These are phyloP conservation scores for Akanthomyces dipterigenus DNA, from an alignment of 2,329 filamentous ascomycete species.

Conservation along the genomic window DNA sequence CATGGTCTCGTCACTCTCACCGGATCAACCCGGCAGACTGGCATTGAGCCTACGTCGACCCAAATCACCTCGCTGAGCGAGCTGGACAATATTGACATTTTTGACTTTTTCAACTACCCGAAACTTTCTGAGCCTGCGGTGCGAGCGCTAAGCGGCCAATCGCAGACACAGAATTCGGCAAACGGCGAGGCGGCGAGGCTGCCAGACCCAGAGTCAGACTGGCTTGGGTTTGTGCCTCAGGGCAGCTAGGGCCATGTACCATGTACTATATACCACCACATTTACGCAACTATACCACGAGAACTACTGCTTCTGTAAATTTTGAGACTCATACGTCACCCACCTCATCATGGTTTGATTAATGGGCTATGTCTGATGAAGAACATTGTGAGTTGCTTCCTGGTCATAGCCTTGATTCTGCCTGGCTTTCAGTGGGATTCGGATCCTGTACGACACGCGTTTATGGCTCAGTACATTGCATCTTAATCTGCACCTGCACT, in stretches of 20 bases:
- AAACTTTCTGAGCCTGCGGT: slow-evolving; percentile 21
- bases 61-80: slow-evolving; percentile 33
- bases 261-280: not conserved
- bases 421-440: too few species aligned
- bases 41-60: slow-evolving; percentile 31
- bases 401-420: too few species aligned
- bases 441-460: too few species aligned
- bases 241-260: not conserved
- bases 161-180: slow-evolving; percentile 17
- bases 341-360: not conserved
- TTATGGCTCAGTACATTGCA: too few species aligned
- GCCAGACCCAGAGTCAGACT: slow-evolving; percentile 27
- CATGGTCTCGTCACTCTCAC: slow-evolving; percentile 33
- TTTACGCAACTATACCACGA: not conserved
- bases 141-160: slow-evolving; percentile 17
- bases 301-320: not conserved
- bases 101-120: slow-evolving; percentile 40
- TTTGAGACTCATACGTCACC: not conserved
- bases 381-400: too few species aligned
- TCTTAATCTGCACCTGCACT: too few species aligned
- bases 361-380: not conserved
- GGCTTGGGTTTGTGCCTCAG: slow-evolving; percentile 19
- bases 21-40: slow-evolving; percentile 28
- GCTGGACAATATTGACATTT: slow-evolving; percentile 37
- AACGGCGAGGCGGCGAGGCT: slow-evolving; percentile 19